phyloP scores from a whole-genome alignment of 176 grass and related monocot species.

The Melocanna baccifera region DNA sequence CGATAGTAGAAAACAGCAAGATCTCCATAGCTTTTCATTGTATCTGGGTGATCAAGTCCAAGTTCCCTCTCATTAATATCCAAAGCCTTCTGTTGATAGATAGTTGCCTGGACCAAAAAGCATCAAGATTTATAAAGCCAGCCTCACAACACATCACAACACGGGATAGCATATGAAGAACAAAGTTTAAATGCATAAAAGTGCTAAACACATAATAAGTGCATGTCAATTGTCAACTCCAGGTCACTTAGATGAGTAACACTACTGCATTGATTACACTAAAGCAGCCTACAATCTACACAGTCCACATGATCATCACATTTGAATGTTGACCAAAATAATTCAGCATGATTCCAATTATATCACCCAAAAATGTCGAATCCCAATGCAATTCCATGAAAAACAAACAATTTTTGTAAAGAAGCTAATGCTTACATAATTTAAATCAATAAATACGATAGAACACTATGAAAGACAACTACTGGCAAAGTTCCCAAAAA shows the following conservation, averaged over 20 bases:
- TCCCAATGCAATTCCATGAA: conserved; percentile 5
- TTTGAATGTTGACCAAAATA: conserved; percentile 12
- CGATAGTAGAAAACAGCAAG: conserved; percentile 99
- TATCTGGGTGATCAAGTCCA: conserved; percentile 99
- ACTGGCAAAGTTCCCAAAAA: conserved; percentile 10
- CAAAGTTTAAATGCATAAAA: background rate
- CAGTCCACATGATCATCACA: conserved; percentile 10
- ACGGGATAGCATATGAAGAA: background rate
- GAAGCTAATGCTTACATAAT: background rate
- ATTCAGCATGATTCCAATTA: background rate
- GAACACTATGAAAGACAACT: conserved; percentile 12
- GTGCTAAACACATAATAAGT: background rate
- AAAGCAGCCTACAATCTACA: conserved; percentile 28
- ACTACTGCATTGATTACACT: conserved; percentile 19
- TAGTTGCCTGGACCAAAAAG: conserved; percentile 73
- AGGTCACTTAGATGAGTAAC: background rate
- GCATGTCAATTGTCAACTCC: background rate
- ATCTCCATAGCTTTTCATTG: conserved; percentile 99
- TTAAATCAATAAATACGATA: background rate
- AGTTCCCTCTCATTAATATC: conserved; percentile 99
- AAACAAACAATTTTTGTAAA: conserved; percentile 23
- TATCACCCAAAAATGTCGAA: background rate
- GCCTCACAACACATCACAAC: conserved; percentile 11
- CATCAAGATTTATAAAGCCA: conserved; percentile 26
- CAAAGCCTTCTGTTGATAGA: conserved; percentile 98